Conservation (phyloP, 768 basidiomycete species). For the Lyophyllum atratum region DNA sequence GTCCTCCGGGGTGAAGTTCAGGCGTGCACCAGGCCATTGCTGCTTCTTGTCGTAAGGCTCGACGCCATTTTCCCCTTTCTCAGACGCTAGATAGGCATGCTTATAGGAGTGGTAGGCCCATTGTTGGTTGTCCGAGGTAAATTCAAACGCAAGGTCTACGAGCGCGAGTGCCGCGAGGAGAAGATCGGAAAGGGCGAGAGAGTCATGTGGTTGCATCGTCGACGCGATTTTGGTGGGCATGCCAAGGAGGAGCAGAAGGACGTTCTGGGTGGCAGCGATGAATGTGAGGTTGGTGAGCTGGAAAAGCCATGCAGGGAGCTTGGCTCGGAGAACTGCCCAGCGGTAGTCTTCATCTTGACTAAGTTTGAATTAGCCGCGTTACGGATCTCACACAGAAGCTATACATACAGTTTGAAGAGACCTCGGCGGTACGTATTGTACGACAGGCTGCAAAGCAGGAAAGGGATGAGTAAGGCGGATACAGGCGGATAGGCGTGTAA, state of each 20-base stretch:
- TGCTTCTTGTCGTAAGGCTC: conserved; percentile 41
- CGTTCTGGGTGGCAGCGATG: conserved; percentile 78
- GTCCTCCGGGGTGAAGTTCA: conserved; percentile 69
- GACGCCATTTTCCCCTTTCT: conserved; percentile 32
- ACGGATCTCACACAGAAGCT: neutral
- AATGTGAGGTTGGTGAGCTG: conserved; percentile 57
- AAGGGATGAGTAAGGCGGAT: conserved; percentile 13
- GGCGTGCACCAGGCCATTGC: conserved; percentile 67
- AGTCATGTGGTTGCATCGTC: conserved; percentile 52
- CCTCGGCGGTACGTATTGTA: conserved; percentile 88
- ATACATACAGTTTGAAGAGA: conserved; percentile 66
- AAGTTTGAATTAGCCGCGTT: conserved; percentile 1
- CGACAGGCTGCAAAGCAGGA: conserved; percentile 50
- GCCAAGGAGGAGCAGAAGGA: conserved; percentile 74
- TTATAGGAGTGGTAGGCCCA: conserved; percentile 85
- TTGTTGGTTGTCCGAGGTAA: conserved; percentile 90
- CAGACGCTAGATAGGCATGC: conserved; percentile 40
- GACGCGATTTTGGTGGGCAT: conserved; percentile 59
- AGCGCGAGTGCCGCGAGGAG: conserved; percentile 61
- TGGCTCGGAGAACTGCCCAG: conserved; percentile 75
- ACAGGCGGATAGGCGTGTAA: conserved; percentile 20
- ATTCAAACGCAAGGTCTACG: conserved; percentile 65
- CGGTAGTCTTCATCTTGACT: conserved; percentile 92
- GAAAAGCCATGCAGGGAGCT: conserved; percentile 46
- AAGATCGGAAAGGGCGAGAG: conserved; percentile 62